Conservation (phyloP, 2,329 filamentous ascomycete species). For the Dissoconium aciculare region DNA sequence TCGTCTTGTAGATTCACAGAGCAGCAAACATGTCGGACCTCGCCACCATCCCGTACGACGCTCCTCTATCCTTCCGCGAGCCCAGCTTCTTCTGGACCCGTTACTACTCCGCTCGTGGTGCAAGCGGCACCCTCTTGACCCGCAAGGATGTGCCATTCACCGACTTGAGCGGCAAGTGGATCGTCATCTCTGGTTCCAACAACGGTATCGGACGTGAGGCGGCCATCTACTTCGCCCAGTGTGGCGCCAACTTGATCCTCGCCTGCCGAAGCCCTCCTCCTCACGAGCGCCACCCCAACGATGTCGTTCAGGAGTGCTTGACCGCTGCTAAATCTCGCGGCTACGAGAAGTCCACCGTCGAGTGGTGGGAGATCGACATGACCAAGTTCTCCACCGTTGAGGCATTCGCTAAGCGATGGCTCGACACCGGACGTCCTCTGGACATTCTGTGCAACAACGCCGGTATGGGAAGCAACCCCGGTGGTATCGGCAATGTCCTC, state of each 20-base stretch:
- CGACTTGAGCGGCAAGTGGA: conserved; percentile 6
- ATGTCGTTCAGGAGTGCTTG: conserved; percentile 15
- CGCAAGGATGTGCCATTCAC: conserved; percentile 3
- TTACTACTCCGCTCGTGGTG: neutral
- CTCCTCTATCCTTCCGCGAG: conserved; percentile 2
- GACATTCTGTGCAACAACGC: conserved; percentile 22
- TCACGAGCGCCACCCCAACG: conserved; percentile 14
- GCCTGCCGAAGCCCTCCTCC: conserved; percentile 16
- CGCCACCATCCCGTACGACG: conserved; percentile 3
- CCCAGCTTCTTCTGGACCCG: conserved; percentile 2
- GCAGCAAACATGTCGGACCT: conserved; percentile 2
- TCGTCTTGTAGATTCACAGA: too few species aligned
- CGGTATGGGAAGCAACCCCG: conserved; percentile 14
- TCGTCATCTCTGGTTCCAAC: conserved; percentile 14
- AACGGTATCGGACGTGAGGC: conserved; percentile 20
- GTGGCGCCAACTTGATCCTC: conserved; percentile 19
- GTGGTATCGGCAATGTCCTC: conserved; percentile 2
- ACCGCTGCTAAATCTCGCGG: conserved; percentile 4
- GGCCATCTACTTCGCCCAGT: conserved; percentile 14
- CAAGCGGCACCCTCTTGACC: conserved; percentile 1
- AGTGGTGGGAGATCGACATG: conserved; percentile 7
- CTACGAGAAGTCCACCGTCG: conserved; percentile 3
- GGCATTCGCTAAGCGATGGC: conserved; percentile 17
- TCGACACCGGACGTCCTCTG: conserved; percentile 10
- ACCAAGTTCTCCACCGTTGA: conserved; percentile 15